Evolutionary conservation across 768 basidiomycete genomes (phyloP).

Genomic region (Xanthoconium purpureum): DNA sequence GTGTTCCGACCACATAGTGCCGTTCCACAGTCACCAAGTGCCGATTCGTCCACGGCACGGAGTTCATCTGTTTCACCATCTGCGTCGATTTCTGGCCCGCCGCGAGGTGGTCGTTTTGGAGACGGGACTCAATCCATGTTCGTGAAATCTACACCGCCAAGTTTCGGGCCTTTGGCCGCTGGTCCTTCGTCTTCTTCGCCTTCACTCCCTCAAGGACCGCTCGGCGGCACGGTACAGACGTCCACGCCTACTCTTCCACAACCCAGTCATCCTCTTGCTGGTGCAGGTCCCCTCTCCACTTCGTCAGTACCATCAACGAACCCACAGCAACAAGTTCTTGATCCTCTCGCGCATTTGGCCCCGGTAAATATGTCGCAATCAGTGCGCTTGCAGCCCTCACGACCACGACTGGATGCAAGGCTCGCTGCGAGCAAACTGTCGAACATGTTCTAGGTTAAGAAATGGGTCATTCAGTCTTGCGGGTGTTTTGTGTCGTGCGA

Average conservation of each 20-base stretch:
- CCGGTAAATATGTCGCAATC: constrained; percentile 70
- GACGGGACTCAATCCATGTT: constrained; percentile 85
- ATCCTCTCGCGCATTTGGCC: constrained; percentile 61
- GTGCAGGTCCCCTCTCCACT: constrained; percentile 12
- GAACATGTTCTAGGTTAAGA: constrained; percentile 68
- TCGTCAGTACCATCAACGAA: constrained; percentile 5
- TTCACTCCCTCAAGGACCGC: constrained; percentile 26
- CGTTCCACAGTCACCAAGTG: constrained; percentile 48
- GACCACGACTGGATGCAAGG: constrained; percentile 76
- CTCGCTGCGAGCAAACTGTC: constrained; percentile 88
- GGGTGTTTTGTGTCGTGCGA: constrained; percentile 4
- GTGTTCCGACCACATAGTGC: constrained; percentile 30
- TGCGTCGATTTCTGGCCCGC: constrained; percentile 42
- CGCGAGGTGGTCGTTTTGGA: constrained; percentile 60
- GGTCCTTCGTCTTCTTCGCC: constrained; percentile 37
- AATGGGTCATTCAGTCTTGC: background rate
- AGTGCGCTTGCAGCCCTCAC: constrained; percentile 66
- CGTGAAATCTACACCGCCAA: constrained; percentile 46
- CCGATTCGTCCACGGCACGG: constrained; percentile 49
- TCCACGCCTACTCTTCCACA: constrained; percentile 2
- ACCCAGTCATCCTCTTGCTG: constrained; percentile 19
- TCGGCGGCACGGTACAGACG: constrained; percentile 7
- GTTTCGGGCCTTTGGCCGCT: constrained; percentile 33
- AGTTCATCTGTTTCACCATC: constrained; percentile 20
- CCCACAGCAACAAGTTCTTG: constrained; percentile 38